A percentile compares a stretch with the other conserved stretches of the same genome.
These are phyloP conservation scores for Leccinum imitatum DNA, from an alignment of 768 basidiomycete genomes.

Conservation along the genomic window DNA sequence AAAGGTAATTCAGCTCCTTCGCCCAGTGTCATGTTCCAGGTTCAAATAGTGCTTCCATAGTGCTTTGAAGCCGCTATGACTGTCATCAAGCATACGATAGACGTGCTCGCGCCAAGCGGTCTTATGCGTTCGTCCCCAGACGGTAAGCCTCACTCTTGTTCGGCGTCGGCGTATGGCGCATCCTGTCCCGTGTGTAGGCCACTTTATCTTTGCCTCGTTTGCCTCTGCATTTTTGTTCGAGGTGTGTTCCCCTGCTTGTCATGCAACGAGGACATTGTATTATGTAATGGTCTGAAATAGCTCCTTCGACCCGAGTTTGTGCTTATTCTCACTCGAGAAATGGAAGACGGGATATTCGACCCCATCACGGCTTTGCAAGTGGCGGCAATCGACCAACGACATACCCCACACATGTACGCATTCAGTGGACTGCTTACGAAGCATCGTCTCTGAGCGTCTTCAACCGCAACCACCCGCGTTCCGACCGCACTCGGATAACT, in stretches of 20 bases:
- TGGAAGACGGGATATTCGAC: constrained; percentile 70
- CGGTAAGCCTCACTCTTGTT: constrained; percentile 40
- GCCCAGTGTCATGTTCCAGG: not conserved
- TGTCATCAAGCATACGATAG: constrained; percentile 65
- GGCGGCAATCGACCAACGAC: constrained; percentile 74
- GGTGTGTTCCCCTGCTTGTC: constrained; percentile 36
- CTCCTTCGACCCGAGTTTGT: constrained; percentile 74
- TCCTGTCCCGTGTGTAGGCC: constrained; percentile 39
- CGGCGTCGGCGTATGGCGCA: not conserved
- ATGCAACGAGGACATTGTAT: not conserved
- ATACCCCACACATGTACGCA: constrained; percentile 78
- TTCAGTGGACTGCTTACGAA: constrained; percentile 66
- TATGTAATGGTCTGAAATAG: constrained; percentile 32
- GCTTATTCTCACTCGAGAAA: constrained; percentile 52
- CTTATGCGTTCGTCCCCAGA: constrained; percentile 81
- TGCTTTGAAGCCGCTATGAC: constrained; percentile 70
- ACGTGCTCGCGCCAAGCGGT: constrained; percentile 63
- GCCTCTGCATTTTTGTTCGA: constrained; percentile 83
- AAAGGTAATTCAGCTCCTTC: constrained; percentile 42
- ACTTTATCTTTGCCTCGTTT: constrained; percentile 78
- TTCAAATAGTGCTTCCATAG: constrained; percentile 22
- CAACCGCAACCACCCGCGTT: constrained; percentile 49
- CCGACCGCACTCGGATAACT: constrained; percentile 15
- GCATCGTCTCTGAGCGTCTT: constrained; percentile 55
- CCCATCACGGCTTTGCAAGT: constrained; percentile 72